These are phyloP conservation scores for Metschnikowia lachancei DNA, from an alignment of 805 yeast genomes.

Conservation along the genomic window DNA sequence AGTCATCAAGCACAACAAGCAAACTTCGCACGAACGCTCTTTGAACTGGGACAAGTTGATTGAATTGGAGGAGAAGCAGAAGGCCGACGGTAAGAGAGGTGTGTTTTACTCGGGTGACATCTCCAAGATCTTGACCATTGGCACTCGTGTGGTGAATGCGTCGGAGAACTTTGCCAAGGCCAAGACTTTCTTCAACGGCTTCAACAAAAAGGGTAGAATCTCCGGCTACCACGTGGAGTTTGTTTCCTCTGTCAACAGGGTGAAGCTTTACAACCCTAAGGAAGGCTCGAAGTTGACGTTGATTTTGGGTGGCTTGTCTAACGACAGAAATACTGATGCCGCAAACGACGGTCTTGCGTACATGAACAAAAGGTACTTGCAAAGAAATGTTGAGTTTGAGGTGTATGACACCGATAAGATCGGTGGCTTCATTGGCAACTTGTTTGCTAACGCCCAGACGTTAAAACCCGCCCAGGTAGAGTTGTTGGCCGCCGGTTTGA, in stretches of 20 bases:
- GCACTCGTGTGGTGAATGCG: conserved; percentile 71
- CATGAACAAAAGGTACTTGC: conserved; percentile 55
- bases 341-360: conserved; percentile 52
- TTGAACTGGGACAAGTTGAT: conserved; percentile 73
- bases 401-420: conserved; percentile 68
- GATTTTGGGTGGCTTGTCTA: conserved; percentile 71
- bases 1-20: conserved; percentile 76
- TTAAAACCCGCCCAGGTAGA: conserved; percentile 53
- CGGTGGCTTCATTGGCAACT: conserved; percentile 77
- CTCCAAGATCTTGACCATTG: conserved; percentile 49
- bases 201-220: conserved; percentile 62
- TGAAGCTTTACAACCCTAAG: conserved; percentile 62
- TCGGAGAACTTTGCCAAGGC: conserved; percentile 73
- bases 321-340: conserved; percentile 36
- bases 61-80: conserved; percentile 65
- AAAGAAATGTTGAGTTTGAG: conserved; percentile 70
- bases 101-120: conserved; percentile 50
- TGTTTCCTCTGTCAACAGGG: conserved; percentile 65
- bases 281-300: conserved; percentile 69
- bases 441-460: conserved; percentile 50
- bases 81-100: conserved; percentile 54
- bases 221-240: conserved; percentile 68
- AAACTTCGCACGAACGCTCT: conserved; percentile 63
- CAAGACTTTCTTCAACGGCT: conserved; percentile 66
- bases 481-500: conserved; percentile 62